Evolutionary conservation across 2,329 filamentous ascomycete species (phyloP).

Genomic region (Alternaria longipes): DNA sequence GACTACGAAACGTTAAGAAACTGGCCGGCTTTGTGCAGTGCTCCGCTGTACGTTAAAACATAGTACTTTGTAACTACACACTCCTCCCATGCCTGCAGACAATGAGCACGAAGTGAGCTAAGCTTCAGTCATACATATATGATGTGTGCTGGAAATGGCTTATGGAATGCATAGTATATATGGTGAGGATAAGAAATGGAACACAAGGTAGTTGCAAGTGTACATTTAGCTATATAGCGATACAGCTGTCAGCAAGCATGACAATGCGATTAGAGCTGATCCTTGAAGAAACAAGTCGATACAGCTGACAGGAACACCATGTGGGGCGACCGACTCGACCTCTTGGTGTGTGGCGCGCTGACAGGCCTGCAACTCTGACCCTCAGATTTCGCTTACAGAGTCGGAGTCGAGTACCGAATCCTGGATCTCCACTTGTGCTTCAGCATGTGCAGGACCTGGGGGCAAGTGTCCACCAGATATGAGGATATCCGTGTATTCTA

Average conservation of each 20-base stretch:
- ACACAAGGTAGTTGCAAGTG: neutral
- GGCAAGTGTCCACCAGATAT: slow-evolving; percentile 17
- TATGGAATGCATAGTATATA: neutral
- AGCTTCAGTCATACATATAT: neutral
- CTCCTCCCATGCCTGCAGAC: neutral
- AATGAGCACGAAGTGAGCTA: neutral
- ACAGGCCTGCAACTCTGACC: neutral
- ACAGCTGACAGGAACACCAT: neutral
- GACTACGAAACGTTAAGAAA: neutral
- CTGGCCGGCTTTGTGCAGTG: neutral
- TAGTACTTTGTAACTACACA: neutral
- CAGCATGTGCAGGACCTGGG: neutral
- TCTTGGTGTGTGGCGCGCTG: neutral
- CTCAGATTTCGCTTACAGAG: neutral
- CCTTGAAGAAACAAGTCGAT: neutral
- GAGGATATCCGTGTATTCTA: slow-evolving; percentile 18
- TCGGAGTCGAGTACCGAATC: slow-evolving; percentile 2
- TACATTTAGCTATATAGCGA: neutral
- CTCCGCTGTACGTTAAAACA: neutral
- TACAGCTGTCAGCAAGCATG: too few relatives aligned
- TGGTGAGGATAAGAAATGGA: neutral
- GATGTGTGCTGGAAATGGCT: neutral
- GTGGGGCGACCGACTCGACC: neutral
- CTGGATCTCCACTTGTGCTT: neutral
- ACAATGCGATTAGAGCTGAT: neutral